Base-by-base conservation (phyloP, 805 yeast genomes). In the Tetrapisispora arboricola region DNA sequence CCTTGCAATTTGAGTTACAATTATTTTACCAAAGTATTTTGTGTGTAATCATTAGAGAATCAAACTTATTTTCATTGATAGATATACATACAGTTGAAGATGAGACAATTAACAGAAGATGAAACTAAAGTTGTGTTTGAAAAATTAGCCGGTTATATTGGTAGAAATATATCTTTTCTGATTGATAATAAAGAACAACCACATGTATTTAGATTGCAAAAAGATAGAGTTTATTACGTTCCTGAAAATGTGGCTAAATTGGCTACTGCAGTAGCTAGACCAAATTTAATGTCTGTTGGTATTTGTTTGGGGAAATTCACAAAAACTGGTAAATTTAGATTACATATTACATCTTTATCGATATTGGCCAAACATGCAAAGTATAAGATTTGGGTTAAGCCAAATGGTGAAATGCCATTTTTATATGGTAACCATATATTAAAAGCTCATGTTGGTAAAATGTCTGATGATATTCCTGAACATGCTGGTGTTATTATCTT, bases 381-480 rank as follows among this genome's bases (percentile, higher is more conserved):
- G 61, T 87, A 80, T 67, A 92, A 90, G 66, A 71, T 92, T 31
- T 92, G 98, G 98, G 85, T 92, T 64, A 92, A 92, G 63, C 79
- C 78, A 39, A 92, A 92, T 58, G 98, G 98, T 54, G 98, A 92
- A 65, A 92, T 92, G 98, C 97, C 98, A 12, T 92, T 82, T 60
- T 66, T 92, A 49, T 92, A 92, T 54, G 98, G 98, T 28, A 92
- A 92, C 67, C 95, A 92, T 61, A 90, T 90, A 21, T 71, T 92
- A 51, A 92, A 92, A 61, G 98, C 98, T 4, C 98, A 92, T 60
- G 73, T 92, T 42, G 98, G 98, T 27, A 81, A 87, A 54, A 86
- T 92, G 84, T 83, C 94, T 41, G 98, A 92, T 51, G 97, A 92
- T 58, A 84, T 92, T 42, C 97, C 97, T 24, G 97, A 90, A 63